A percentile compares a stretch with the other conserved stretches of the same genome.
Conservation (phyloP, 1,284 basidiomycete species). For the Cutaneotrichosporon arboriforme region DNA sequence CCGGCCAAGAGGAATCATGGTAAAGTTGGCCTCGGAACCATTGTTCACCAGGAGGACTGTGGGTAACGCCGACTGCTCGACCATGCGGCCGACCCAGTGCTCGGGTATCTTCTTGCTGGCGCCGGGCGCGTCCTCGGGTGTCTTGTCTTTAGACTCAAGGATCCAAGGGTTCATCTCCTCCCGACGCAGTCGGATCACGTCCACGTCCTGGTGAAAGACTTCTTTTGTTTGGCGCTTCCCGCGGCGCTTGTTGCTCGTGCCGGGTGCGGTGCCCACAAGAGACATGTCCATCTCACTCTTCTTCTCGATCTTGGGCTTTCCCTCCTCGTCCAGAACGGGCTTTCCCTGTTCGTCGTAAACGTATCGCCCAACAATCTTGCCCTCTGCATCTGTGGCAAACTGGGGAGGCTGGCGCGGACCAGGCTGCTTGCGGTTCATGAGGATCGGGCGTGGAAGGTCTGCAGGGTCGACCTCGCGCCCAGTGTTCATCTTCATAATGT, state of each 20-base stretch:
- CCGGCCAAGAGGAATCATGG: slow-evolving; percentile 38
- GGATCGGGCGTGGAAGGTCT: slow-evolving; percentile 26
- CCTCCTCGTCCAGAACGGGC: slow-evolving; percentile 35
- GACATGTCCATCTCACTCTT: slow-evolving; percentile 33
- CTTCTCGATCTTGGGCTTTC: slow-evolving; percentile 33
- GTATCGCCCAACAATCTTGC: slow-evolving; percentile 36
- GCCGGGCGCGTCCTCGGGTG: slow-evolving; percentile 7
- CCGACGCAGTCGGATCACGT: slow-evolving; percentile 36
- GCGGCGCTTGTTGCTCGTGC: slow-evolving; percentile 15
- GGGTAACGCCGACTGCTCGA: slow-evolving; percentile 26
- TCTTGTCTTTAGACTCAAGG: slow-evolving; percentile 32
- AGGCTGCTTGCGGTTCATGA: slow-evolving; percentile 42
- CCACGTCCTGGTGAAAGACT: slow-evolving; percentile 40
- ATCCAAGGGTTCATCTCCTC: slow-evolving; percentile 45
- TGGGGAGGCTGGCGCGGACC: slow-evolving; percentile 26
- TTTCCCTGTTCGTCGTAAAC: slow-evolving; percentile 38
- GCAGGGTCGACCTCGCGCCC: slow-evolving; percentile 31
- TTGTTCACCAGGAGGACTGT: slow-evolving; percentile 40
- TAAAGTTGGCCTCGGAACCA: slow-evolving; percentile 30
- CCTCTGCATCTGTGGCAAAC: slow-evolving; percentile 32
- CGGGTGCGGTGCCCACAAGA: slow-evolving; percentile 31
- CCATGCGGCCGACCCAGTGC: slow-evolving; percentile 42
- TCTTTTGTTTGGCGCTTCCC: slow-evolving; percentile 33
- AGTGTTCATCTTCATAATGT: slow-evolving; percentile 38
- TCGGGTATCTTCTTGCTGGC: slow-evolving; percentile 22